Evolutionary conservation across 495 filamentous ascomycete genomes (phyloP).

Genomic region (Filosporella fistucella): DNA sequence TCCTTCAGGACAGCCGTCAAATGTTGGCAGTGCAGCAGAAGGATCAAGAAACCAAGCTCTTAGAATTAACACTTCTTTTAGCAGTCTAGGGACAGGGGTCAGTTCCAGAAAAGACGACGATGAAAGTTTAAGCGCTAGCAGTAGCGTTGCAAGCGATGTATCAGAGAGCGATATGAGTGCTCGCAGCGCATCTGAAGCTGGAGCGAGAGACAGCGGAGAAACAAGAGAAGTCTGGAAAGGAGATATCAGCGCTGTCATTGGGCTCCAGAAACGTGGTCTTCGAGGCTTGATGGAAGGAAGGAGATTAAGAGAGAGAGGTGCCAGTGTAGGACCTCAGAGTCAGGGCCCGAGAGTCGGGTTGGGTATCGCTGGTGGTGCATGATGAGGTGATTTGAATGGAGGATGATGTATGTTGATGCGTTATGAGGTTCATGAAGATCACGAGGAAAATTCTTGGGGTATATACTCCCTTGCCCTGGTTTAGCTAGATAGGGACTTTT

Average conservation of each 20-base stretch:
- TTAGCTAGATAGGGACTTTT: no score
- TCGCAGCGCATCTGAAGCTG: conserved; percentile 17
- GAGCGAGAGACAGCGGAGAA: conserved; percentile 35
- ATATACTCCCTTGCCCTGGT: no score
- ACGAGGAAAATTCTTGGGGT: no score
- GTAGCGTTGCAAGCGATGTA: conserved; percentile 42
- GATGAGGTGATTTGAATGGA: no score
- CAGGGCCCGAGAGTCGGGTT: conserved; percentile 10
- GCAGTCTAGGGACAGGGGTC: conserved; percentile 10
- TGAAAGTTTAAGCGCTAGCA: conserved; percentile 25
- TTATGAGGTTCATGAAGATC: no score
- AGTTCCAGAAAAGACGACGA: conserved; percentile 31
- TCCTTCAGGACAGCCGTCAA: not conserved
- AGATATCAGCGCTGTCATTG: conserved; percentile 89
- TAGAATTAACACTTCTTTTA: conserved; percentile 27
- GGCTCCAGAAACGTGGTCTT: conserved; percentile 87
- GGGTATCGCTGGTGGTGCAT: conserved; percentile 13
- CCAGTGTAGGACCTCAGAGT: conserved; percentile 16
- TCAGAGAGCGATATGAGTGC: conserved; percentile 35
- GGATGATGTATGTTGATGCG: no score
- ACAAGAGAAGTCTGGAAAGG: conserved; percentile 85
- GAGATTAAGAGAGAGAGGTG: conserved; percentile 69
- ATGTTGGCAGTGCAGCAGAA: not conserved
- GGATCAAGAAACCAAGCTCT: conserved; percentile 16
- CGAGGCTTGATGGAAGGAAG: conserved; percentile 94